Conservation (phyloP, 2,329 filamentous ascomycete genomes). For the Colletotrichum agaves region DNA sequence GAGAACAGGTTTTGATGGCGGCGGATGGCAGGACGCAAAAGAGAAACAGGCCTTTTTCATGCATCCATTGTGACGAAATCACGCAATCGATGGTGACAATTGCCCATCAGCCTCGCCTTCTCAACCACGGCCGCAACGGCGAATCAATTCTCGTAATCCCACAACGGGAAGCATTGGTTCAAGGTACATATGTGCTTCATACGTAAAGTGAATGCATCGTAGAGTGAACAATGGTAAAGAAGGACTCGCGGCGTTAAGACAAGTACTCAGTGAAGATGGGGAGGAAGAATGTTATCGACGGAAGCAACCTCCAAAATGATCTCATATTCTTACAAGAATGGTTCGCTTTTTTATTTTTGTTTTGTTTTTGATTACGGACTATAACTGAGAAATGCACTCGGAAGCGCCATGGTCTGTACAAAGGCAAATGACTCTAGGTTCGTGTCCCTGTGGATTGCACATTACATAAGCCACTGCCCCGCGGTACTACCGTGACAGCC, state of each 20-base stretch:
- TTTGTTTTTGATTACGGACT: too few species aligned
- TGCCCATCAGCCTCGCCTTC: slow-evolving; percentile 28
- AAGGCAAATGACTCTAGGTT: neutral
- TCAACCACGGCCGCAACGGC: neutral
- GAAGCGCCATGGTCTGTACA: too few species aligned
- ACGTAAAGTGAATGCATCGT: too few species aligned
- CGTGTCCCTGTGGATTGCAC: neutral
- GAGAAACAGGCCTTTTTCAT: neutral
- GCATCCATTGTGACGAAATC: slow-evolving; percentile 15
- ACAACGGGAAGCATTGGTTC: slow-evolving; percentile 8
- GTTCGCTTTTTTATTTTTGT: too few species aligned
- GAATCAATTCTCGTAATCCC: neutral
- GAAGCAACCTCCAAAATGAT: too few species aligned
- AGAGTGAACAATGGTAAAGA: too few species aligned
- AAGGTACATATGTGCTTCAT: neutral
- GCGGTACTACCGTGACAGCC: neutral
- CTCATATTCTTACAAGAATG: too few species aligned
- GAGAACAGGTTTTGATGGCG: neutral
- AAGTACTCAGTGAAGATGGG: neutral
- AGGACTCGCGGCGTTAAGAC: neutral
- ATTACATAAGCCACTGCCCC: slow-evolving; percentile 25
- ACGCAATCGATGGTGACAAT: slow-evolving; percentile 36
- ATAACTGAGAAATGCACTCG: too few species aligned
- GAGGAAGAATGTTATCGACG: too few species aligned
- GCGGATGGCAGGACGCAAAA: neutral